phyloP scores from a whole-genome alignment of 495 filamentous ascomycete species.

The Tuber magnatum region DNA sequence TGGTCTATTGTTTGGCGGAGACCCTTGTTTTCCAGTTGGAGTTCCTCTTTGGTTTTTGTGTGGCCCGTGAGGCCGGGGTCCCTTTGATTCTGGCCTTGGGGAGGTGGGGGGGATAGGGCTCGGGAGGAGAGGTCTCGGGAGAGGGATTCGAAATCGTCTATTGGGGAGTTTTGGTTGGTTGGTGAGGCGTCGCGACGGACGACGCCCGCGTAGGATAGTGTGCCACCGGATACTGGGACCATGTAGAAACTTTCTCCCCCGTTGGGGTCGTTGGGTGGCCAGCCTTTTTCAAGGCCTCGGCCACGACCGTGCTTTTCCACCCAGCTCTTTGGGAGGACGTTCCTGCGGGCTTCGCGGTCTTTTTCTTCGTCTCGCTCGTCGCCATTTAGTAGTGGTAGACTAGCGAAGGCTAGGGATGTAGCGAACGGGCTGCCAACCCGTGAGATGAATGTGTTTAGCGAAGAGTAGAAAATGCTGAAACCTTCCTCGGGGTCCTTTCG shows the following conservation, averaged over 20 bases:
- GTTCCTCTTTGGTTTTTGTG: constrained; percentile 35
- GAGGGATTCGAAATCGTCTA: constrained; percentile 20
- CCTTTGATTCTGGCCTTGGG: constrained; percentile 4
- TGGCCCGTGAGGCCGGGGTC: constrained; percentile 19
- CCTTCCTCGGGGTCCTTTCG: constrained; percentile 56
- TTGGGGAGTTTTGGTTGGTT: constrained; percentile 6
- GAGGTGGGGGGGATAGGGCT: background rate
- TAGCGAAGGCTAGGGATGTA: constrained; percentile 82
- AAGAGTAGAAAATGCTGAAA: constrained; percentile 83
- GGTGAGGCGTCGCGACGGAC: constrained; percentile 43
- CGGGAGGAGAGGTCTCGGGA: background rate
- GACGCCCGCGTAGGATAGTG: constrained; percentile 81
- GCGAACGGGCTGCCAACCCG: constrained; percentile 56
- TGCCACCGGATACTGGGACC: constrained; percentile 82
- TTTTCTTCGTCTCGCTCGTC: constrained; percentile 4
- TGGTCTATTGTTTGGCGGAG: constrained; percentile 36
- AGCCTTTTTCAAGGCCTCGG: constrained; percentile 44
- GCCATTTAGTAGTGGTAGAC: constrained; percentile 59
- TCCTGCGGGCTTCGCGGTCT: constrained; percentile 22
- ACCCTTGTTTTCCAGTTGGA: constrained; percentile 37
- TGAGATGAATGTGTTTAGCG: constrained; percentile 75
- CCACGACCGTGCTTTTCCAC: constrained; percentile 43
- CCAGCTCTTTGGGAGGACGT: constrained; percentile 41
- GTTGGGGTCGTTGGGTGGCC: constrained; percentile 41
- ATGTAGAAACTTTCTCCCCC: constrained; percentile 64